These are phyloP conservation scores for Astraeus odoratus DNA, from an alignment of 768 basidiomycete genomes.

Conservation along the genomic window DNA sequence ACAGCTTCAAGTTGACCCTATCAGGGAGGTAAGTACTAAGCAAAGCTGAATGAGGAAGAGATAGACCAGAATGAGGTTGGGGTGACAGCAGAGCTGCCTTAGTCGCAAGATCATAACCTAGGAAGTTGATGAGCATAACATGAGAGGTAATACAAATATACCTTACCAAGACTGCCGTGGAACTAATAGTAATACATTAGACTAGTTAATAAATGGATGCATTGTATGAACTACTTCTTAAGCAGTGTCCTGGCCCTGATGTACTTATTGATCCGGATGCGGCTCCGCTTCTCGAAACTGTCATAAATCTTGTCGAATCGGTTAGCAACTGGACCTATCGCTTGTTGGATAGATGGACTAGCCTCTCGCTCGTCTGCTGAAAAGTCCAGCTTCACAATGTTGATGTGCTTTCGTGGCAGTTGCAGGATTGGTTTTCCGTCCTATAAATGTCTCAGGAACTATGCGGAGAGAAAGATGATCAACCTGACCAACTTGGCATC, in stretches of 20 bases:
- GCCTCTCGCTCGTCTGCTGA: constrained; percentile 60
- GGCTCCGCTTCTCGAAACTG: constrained; percentile 46
- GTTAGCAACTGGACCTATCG: neutral
- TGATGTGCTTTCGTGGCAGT: constrained; percentile 54
- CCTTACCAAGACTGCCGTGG: neutral
- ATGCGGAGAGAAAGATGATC: neutral
- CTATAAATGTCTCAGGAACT: neutral
- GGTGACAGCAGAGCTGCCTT: constrained; percentile 69
- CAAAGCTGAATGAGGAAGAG: neutral
- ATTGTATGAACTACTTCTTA: constrained; percentile 52
- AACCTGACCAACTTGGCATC: constrained; percentile 38
- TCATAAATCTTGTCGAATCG: constrained; percentile 42
- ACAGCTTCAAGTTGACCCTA: constrained; percentile 39
- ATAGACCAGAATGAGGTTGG: constrained; percentile 56
- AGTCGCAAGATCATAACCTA: constrained; percentile 71
- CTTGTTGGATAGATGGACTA: constrained; percentile 8
- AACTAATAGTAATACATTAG: neutral
- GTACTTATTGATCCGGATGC: constrained; percentile 52
- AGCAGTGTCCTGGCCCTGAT: constrained; percentile 57
- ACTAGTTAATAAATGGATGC: neutral
- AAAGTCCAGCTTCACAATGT: constrained; percentile 56
- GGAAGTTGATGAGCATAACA: neutral
- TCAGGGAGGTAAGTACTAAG: neutral
- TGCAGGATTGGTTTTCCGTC: constrained; percentile 63
- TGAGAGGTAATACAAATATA: neutral